Conservation (phyloP, 495 filamentous ascomycete species). For the Lepraria neglecta region DNA sequence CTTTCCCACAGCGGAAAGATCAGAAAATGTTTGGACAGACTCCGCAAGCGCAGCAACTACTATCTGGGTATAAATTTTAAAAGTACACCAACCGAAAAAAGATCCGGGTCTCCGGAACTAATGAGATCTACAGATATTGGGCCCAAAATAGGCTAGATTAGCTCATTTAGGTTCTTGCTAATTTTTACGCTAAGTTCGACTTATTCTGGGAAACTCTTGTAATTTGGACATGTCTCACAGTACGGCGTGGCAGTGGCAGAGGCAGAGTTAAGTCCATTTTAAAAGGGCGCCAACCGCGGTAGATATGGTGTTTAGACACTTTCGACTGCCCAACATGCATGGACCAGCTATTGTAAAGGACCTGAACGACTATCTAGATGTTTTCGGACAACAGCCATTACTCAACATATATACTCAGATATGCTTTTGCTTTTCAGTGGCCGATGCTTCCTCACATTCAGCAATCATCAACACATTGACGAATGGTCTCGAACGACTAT, state of each 20-base stretch:
- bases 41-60: neutral
- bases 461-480: conserved; percentile 33
- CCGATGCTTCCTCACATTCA: conserved; percentile 27
- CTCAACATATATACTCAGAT: conserved; percentile 42
- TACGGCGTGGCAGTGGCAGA: neutral
- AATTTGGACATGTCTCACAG: neutral
- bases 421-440: conserved; percentile 34
- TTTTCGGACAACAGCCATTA: conserved; percentile 31
- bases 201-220: too few species aligned
- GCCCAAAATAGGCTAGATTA: too few species aligned
- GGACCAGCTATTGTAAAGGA: neutral
- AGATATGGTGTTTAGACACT: neutral
- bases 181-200: neutral
- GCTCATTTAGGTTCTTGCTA: neutral
- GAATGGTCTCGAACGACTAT: conserved; percentile 36
- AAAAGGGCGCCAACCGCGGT: neutral
- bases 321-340: neutral
- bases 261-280: neutral
- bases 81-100: too few species aligned
- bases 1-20: neutral
- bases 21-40: neutral
- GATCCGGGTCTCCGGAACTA: too few species aligned
- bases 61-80: too few species aligned
- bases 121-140: too few species aligned
- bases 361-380: conserved; percentile 26